A percentile compares a stretch with the other conserved stretches of the same genome.
Conservation (phyloP, 306 rosid genomes). For the Betula pendula region DNA sequence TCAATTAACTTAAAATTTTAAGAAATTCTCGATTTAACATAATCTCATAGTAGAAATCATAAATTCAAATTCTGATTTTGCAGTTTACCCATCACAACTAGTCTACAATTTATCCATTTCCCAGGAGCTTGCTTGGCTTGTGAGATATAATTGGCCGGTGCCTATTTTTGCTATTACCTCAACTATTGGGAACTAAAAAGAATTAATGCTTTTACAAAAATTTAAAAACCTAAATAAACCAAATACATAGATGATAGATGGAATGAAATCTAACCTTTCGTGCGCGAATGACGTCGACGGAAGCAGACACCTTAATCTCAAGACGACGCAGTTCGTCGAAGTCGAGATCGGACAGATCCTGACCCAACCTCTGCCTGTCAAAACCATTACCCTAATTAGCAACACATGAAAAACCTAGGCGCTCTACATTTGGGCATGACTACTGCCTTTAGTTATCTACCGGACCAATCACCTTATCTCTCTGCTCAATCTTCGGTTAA, state of each 20-base stretch:
- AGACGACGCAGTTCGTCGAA: slow-evolving; percentile 52
- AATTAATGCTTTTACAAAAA: background rate
- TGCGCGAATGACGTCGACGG: slow-evolving; percentile 52
- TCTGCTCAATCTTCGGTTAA: slow-evolving; percentile 60
- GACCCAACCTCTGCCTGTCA: slow-evolving; percentile 72
- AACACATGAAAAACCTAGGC: background rate
- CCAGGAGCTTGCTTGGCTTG: too few relatives aligned
- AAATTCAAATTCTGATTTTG: too few relatives aligned
- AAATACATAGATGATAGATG: background rate
- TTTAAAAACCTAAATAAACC: too few relatives aligned
- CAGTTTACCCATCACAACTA: too few relatives aligned
- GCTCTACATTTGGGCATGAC: background rate
- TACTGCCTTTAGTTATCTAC: background rate
- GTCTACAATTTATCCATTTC: too few relatives aligned
- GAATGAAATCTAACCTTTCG: slow-evolving; percentile 49
- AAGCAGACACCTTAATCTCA: slow-evolving; percentile 46
- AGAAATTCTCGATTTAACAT: too few relatives aligned
- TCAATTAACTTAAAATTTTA: too few relatives aligned
- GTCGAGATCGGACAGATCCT: slow-evolving; percentile 51
- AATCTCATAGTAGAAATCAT: too few relatives aligned
- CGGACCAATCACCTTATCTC: slow-evolving; percentile 58
- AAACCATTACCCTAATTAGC: slow-evolving; percentile 10
- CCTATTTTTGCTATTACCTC: too few relatives aligned
- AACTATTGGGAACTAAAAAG: background rate
- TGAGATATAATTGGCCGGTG: too few relatives aligned